Base-by-base conservation (phyloP, 2,329 filamentous ascomycete genomes). In the Penicillium aurantiogriseum region DNA sequence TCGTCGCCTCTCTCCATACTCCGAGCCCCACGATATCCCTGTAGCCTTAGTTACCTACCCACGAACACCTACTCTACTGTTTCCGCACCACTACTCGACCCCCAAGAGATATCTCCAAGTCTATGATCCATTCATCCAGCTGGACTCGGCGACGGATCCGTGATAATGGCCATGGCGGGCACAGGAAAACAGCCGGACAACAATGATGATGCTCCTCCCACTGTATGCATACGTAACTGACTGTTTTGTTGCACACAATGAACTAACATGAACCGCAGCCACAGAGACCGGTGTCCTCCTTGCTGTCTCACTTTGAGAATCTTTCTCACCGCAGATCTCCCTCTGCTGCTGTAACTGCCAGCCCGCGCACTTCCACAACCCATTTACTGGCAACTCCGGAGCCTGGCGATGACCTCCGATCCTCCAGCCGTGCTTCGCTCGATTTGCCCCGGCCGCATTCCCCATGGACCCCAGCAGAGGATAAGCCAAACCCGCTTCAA, bases 281-380 rank as follows among this genome's bases (percentile, higher is more conserved):
- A 49, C 62, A 79, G 76, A 77, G 73, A 69, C 78, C 79, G 4
- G 79, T 81, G 5, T 81, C 79, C 21, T 80, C 78, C 31, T 69
- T 81, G 21, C 70, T 78, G 45, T 80, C 79, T 31, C 77, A 80
- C 60, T 81, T 81, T 54, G 79, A 81, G 58, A 75, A 75, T 29
- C 73, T 80, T n/a, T 71, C 77, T 39, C 71, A 74, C 58, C 64
- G 68, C 56, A 67, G 67, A 58, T 60, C 71, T 42, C 67, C 71
- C 42, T 69, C 73, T 40, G 63, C 73, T 39, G 63, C 68, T 50
- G 54, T 62, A 45, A 52, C 66, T 7, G 62, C 58, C 36, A 68
- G 63, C 43, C 65, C 71, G 19, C 67, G 67, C 51, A 71, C 76
- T 54, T 62, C 66, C 11, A 61, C 68, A 29, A 63, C 61, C 39